Conservation (phyloP, 305 asterid species). For the Plantago rigida region DNA sequence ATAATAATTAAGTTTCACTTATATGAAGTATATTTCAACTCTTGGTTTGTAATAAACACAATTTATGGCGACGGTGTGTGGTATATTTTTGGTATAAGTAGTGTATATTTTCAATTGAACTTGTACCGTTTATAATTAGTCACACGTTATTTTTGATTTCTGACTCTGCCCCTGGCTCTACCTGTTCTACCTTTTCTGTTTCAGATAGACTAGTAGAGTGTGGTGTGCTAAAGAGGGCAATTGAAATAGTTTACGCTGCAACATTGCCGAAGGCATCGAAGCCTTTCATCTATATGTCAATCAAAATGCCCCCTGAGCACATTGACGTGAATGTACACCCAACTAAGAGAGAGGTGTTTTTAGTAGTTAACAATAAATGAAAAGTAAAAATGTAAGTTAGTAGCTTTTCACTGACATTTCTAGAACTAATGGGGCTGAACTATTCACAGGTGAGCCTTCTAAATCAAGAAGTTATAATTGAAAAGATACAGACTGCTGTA, state of each 20-base stretch:
- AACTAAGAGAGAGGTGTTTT: slow-evolving; percentile 90
- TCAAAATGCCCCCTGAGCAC: slow-evolving; percentile 79
- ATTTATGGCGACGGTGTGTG: too few relatives aligned
- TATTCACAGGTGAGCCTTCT: slow-evolving; percentile 76
- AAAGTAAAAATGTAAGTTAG: slow-evolving; percentile 6
- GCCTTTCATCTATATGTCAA: slow-evolving; percentile 84
- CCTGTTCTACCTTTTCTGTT: slow-evolving; percentile 25
- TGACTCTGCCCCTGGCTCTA: not conserved
- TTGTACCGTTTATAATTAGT: not conserved
- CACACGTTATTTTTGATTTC: too few relatives aligned
- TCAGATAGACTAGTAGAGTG: slow-evolving; percentile 93
- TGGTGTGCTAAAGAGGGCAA: slow-evolving; percentile 80
- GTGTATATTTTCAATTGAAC: too few relatives aligned
- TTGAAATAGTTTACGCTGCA: slow-evolving; percentile 88
- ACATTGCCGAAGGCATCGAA: slow-evolving; percentile 94
- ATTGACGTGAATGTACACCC: slow-evolving; percentile 95
- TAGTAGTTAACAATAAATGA: slow-evolving; percentile 19
- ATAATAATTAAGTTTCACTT: too few relatives aligned
- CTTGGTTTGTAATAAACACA: too few relatives aligned
- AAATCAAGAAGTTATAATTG: slow-evolving; percentile 78
- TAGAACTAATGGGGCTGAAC: slow-evolving; percentile 19
- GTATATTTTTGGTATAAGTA: too few relatives aligned
- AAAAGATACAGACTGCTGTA: slow-evolving; percentile 70
- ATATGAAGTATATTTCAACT: too few relatives aligned
- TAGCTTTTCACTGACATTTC: slow-evolving; percentile 15